Conservation (phyloP, 805 yeast genomes). For the Teunomyces kruisii region DNA sequence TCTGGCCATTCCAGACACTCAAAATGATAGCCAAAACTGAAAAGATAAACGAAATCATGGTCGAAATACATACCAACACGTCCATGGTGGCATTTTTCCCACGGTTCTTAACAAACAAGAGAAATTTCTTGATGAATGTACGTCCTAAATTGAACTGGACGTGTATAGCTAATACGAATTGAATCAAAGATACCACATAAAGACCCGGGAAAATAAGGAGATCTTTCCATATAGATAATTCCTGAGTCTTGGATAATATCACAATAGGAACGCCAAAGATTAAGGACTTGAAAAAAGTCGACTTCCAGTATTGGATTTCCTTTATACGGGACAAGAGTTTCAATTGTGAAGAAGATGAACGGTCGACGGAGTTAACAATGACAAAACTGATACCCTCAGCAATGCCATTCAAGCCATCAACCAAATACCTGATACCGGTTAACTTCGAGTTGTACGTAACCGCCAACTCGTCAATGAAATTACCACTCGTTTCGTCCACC, state of each 20-base stretch:
- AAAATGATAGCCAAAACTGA: constrained; percentile 63
- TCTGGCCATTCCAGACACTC: constrained; percentile 43
- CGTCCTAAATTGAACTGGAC: constrained; percentile 68
- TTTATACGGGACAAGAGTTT: constrained; percentile 63
- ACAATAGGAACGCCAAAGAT: constrained; percentile 64
- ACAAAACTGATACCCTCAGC: constrained; percentile 55
- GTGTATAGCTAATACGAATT: constrained; percentile 55
- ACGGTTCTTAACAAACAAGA: constrained; percentile 62
- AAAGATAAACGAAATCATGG: constrained; percentile 72
- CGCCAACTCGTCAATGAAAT: constrained; percentile 33
- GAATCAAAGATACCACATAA: constrained; percentile 60
- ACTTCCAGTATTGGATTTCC: constrained; percentile 73
- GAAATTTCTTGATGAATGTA: constrained; percentile 64
- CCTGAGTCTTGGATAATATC: constrained; percentile 48
- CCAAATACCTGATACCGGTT: constrained; percentile 65
- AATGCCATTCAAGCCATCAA: constrained; percentile 45
- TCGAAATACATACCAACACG: constrained; percentile 79
- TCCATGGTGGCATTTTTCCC: constrained; percentile 80
- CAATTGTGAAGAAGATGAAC: constrained; percentile 59
- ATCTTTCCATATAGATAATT: constrained; percentile 28
- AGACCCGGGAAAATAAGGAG: constrained; percentile 55
- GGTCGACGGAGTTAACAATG: constrained; percentile 50
- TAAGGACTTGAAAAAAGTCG: constrained; percentile 51
- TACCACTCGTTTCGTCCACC: constrained; percentile 11
- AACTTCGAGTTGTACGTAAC: constrained; percentile 50